Evolutionary conservation across 495 filamentous ascomycete genomes (phyloP), one percentile per base, ranked within the genome.

Genomic region (Halenospora varia): DNA sequence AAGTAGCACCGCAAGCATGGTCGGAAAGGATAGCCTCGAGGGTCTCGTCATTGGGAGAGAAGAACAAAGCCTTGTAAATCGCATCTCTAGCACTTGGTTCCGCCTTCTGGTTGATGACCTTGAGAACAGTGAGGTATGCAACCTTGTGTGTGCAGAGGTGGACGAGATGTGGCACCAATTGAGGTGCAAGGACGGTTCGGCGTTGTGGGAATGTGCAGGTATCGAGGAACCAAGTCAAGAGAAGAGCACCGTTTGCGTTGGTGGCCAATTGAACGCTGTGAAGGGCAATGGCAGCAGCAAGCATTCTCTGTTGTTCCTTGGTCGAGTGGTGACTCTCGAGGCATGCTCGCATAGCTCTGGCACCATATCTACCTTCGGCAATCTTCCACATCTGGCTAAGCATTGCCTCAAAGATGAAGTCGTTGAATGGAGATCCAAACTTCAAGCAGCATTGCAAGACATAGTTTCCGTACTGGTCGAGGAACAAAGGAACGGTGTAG

Each of bases 81-180:
- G 82, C 88, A 64, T 97, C 92, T n/a, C 95, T 83, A 3, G 94
- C 94, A 51, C 96, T 93, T 1, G 88, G 79, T 74, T 98, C 94
- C 48, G 93, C 90, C 64, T 92, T 89, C 70, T 98, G 94, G 71
- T 98, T 98, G 71, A 98, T 96, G 29, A 97, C 92, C 77, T 98
- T 98, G 51, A 98, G 76, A 18, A 98, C 94, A 1, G 94, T 98
- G 56, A 97, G 78, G 63, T 97, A 98, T 0, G 94, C 94, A 58
- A 98, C 94, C 77, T 98, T 98, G 76, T 98, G 94, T 0, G 94
- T 97, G 77, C 94, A 97, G 6, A 98, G 82, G 68, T 96, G 92
- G 25, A 96, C 93, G n/a, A 98, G 77, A 63, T 97, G 91, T 50
- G 94, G 93, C 46, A 98, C 89, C 25, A 98, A 86, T 65, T 91